phyloP scores from a whole-genome alignment of 2,329 filamentous ascomycete species.

The Fusarium avenaceum region DNA sequence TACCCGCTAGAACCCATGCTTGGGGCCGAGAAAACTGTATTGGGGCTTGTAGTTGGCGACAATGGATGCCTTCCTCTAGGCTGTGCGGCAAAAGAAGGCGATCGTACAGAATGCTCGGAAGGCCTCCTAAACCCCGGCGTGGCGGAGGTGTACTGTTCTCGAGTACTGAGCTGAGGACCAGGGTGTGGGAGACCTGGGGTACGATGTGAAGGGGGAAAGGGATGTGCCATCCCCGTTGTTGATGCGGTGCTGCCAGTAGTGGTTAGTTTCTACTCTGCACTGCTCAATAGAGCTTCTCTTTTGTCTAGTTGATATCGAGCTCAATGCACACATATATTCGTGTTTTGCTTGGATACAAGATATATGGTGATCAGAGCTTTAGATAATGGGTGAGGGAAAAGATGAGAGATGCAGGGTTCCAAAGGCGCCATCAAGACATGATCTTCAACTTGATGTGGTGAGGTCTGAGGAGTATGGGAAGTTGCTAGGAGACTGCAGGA shows the following conservation, averaged over 20 bases:
- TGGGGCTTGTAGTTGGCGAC: conserved; percentile 66
- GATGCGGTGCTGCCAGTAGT: conserved; percentile 60
- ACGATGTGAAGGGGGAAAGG: conserved; percentile 60
- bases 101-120: conserved; percentile 65
- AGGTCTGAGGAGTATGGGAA: conserved; percentile 12
- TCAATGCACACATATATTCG: conserved; percentile 14
- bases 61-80: conserved; percentile 65
- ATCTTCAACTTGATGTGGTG: conserved; percentile 6
- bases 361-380: not conserved
- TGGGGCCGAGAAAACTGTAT: conserved; percentile 59
- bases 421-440: conserved; percentile 7
- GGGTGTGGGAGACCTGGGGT: conserved; percentile 66
- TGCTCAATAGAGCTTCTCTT: conserved; percentile 14
- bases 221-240: conserved; percentile 70
- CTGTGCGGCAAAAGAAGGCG: conserved; percentile 63
- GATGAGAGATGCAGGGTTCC: not conserved
- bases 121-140: conserved; percentile 65
- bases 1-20: conserved; percentile 65
- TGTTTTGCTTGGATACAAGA: conserved; percentile 1
- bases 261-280: conserved; percentile 41
- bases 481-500: conserved; percentile 5
- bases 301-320: conserved; percentile 12
- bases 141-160: conserved; percentile 67
- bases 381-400: not conserved
- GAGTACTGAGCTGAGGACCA: conserved; percentile 62